Evolutionary conservation across 805 yeast genomes (phyloP), one percentile per base, ranked within the genome.

Genomic region (Candida wancherniae): DNA sequence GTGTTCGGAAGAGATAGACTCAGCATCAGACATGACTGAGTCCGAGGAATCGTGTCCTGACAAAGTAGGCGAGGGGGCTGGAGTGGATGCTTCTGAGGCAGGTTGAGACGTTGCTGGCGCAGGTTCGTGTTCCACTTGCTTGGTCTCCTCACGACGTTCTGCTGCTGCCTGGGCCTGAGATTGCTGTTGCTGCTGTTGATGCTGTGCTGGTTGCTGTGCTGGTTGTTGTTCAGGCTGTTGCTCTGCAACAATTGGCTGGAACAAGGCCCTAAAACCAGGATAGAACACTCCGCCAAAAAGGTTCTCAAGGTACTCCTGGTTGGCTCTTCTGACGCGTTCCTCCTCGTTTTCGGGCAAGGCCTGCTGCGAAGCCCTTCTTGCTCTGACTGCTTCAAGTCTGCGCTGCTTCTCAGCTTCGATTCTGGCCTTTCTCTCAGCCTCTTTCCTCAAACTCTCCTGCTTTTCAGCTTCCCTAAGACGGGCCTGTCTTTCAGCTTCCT

Each of bases 1-100:
- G n/a, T n/a, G n/a, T n/a, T 44, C 46, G 1, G 42, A 39, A 19
- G 21, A 24, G 12, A 42, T 29, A 5, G 44, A 37, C 9, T 39
- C 42, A 8, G 33, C 22, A n/a, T 28, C 31, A 11, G 31, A 28
- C 10, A n/a, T n/a, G 8, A 29, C 37, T n/a, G n/a, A n/a, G n/a
- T n/a, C n/a, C n/a, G n/a, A n/a, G n/a, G n/a, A n/a, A n/a, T n/a
- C n/a, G n/a, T n/a, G n/a, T n/a, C n/a, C n/a, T n/a, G n/a, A n/a
- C n/a, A n/a, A n/a, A n/a, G n/a, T n/a, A n/a, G n/a, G n/a, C n/a
- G n/a, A n/a, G n/a, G n/a, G n/a, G n/a, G n/a, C n/a, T n/a, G n/a
- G n/a, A n/a, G n/a, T n/a, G n/a, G n/a, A n/a, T n/a, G n/a, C n/a
- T n/a, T n/a, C n/a, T n/a, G n/a, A n/a, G n/a, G n/a, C n/a, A n/a